Base-by-base conservation (phyloP, 2,329 filamentous ascomycete species). In the Penicillium sp. region DNA sequence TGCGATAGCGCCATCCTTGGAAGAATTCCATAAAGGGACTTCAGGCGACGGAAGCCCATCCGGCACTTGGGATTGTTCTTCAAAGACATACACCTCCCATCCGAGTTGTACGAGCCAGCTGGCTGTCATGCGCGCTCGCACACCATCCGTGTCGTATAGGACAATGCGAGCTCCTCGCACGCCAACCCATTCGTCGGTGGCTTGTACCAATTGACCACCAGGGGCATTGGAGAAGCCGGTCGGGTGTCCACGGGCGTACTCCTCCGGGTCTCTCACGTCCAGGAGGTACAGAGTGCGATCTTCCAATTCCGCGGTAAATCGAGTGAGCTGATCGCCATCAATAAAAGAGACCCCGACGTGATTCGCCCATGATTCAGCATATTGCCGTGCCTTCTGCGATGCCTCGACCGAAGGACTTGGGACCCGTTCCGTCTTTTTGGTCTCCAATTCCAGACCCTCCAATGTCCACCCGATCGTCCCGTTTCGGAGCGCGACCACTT, bases 401-500 rank as follows among this genome's bases (percentile, higher is more conserved):
- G 60, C 41, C n/a, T 59, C 48, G 21, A 23, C 38, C 33, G 62
- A 58, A 48, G 61, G 58, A 5, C 31, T 38, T 48, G 58, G 43
- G 57, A 61, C 56, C 5, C 60, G 60, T 47, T 63, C 58, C 11
- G 56, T 60, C 55, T 62, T 66, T 8, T 59, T 49, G 2, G 55
- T 62, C 6, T 71, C 67, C n/a, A 71, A 51, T 31, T 65, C 55
- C 25, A 71, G 50, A 0, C 67, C 68, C 4, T 65, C 68, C 47
- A 71, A 57, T 10, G 67, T 70, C 69, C 69, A 71, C 15, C 69
- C 69, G 39, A 71, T 71, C 6, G 69, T 71, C 11, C 69, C 69
- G 52, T 71, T 70, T 31, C 64, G 57, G 7, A 71, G 64, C 5
- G 69, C 69, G 36, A 67, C 40, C 8, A 71, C 68, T 45, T 62